Conservation (phyloP, 805 yeast species). For the Teunomyces aglyptinius region DNA sequence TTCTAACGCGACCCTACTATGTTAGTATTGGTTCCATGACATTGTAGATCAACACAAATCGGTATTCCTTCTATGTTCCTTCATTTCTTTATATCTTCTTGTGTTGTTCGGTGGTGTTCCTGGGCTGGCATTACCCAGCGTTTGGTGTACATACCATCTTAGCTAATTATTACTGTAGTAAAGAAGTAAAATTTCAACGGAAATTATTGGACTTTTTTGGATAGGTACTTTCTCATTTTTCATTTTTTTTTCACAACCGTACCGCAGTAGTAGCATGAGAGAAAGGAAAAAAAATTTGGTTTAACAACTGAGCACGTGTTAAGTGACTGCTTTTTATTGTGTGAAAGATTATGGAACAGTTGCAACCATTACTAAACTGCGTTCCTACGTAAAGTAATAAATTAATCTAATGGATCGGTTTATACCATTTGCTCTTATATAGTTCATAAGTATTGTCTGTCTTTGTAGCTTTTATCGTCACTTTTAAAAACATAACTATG, state of each 20-base stretch:
- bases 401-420: no score
- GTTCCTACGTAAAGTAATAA: no score
- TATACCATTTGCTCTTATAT: no score
- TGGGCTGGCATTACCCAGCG: neutral
- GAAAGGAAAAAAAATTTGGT: neutral
- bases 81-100: no score
- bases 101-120: neutral
- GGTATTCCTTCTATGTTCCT: no score
- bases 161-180: slow-evolving; percentile 24
- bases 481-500: no score
- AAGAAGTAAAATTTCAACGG: slow-evolving; percentile 4
- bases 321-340: slow-evolving; percentile 1
- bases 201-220: slow-evolving; percentile 1
- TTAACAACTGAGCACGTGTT: neutral
- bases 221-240: slow-evolving; percentile 1
- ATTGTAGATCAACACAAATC: neutral
- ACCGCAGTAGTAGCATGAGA: slow-evolving; percentile 1
- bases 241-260: slow-evolving; percentile 4
- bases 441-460: no score
- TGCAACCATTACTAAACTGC: no score
- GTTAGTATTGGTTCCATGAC: slow-evolving; percentile 30
- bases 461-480: no score
- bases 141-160: slow-evolving; percentile 31
- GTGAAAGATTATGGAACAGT: no score
- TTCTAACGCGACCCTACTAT: slow-evolving; percentile 98